A percentile compares a stretch with the other conserved stretches of the same genome.
Conservation (phyloP, 2,329 filamentous ascomycete genomes). For the Lomentospora prolificans region DNA sequence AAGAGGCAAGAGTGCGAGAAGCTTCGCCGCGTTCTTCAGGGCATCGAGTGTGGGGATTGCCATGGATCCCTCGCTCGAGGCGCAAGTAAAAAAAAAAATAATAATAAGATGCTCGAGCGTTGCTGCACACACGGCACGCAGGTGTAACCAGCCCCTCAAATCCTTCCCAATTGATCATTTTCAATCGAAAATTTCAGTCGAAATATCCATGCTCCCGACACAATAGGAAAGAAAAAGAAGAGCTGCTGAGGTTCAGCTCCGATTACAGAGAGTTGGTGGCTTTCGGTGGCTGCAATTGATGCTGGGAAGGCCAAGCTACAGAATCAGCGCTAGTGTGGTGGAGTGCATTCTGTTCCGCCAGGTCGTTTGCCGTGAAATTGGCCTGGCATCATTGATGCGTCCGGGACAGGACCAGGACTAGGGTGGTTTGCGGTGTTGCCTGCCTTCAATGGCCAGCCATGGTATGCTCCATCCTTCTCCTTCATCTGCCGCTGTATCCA, state of each 20-base stretch:
- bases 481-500: too few relatives aligned
- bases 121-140: background rate
- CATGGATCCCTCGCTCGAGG: background rate
- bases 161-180: background rate
- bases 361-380: too few relatives aligned
- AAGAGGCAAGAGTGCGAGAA: background rate
- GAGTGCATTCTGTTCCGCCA: too few relatives aligned
- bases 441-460: too few relatives aligned
- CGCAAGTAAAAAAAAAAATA: background rate
- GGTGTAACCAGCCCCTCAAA: slow-evolving; percentile 1
- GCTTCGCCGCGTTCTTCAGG: background rate
- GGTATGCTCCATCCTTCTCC: too few relatives aligned
- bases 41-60: background rate
- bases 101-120: background rate
- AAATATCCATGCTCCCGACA: background rate
- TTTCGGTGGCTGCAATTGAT: too few relatives aligned
- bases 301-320: too few relatives aligned
- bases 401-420: too few relatives aligned
- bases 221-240: background rate
- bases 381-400: too few relatives aligned
- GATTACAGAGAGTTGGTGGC: background rate
- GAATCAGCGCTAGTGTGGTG: too few relatives aligned
- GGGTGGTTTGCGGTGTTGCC: too few relatives aligned
- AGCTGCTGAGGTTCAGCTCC: background rate
- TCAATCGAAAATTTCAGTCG: background rate